These are phyloP conservation scores for Pistacia atlantica DNA, from an alignment of 345 rosid genomes.

Conservation along the genomic window DNA sequence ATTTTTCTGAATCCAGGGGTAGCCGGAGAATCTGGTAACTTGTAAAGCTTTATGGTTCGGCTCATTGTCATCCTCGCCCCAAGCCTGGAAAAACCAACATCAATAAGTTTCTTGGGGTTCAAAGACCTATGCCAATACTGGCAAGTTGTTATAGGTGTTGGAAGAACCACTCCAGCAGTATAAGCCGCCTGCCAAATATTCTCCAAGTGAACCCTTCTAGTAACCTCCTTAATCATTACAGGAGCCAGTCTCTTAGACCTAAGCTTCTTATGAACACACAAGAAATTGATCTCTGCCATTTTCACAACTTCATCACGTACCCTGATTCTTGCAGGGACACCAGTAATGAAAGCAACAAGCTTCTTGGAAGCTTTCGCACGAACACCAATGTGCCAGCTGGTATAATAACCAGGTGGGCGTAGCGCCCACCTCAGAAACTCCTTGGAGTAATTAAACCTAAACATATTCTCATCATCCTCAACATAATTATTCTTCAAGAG, in stretches of 20 bases:
- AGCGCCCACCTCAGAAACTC: constrained; percentile 93
- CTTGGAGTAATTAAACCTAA: constrained; percentile 92
- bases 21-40: constrained; percentile 67
- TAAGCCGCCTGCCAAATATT: constrained; percentile 96
- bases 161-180: constrained; percentile 92
- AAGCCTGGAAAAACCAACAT: constrained; percentile 92
- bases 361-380: constrained; percentile 80
- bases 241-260: constrained; percentile 95
- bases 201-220: constrained; percentile 91
- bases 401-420: constrained; percentile 79
- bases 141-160: constrained; percentile 85
- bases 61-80: constrained; percentile 98
- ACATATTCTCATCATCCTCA: constrained; percentile 97
- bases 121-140: constrained; percentile 97
- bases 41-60: constrained; percentile 86
- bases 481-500: constrained; percentile 86
- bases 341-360: constrained; percentile 91
- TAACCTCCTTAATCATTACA: constrained; percentile 96
- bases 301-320: constrained; percentile 71
- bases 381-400: constrained; percentile 91
- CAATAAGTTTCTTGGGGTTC: constrained; percentile 96
- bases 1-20: constrained; percentile 91
- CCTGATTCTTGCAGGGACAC: constrained; percentile 86
- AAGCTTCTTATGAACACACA: constrained; percentile 96
- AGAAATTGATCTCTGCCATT: constrained; percentile 94